Percentiles rank a stretch among this genome's conserved stretches.
Conservation (phyloP, 1,284 basidiomycete species). For the Austropuccinia psidii region DNA sequence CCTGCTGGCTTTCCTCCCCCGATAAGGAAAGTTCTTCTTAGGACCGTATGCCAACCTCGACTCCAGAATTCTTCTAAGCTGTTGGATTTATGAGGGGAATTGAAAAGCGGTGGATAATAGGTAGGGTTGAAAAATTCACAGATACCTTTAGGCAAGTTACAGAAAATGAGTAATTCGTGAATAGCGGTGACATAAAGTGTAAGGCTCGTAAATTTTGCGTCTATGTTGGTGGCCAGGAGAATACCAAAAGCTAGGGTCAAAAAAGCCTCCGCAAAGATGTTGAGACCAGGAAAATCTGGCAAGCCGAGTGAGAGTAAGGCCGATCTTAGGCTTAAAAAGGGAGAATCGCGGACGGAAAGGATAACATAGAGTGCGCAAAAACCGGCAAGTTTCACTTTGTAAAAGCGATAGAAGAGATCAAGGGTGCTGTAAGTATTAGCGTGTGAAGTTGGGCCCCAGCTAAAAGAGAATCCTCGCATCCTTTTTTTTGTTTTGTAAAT, state of each 20-base stretch:
- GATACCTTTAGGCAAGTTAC: background rate
- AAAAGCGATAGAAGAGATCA: background rate
- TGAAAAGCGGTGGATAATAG: background rate
- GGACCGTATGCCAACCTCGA: background rate
- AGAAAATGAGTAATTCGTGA: background rate
- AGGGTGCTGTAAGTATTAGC: background rate
- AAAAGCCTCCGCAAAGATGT: background rate
- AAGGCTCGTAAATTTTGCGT: background rate
- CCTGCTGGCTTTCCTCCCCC: background rate
- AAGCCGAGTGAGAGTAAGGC: background rate
- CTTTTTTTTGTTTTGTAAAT: too few species aligned
- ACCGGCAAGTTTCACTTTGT: background rate
- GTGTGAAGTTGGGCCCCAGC: background rate
- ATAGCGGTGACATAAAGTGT: background rate
- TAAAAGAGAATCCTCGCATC: background rate
- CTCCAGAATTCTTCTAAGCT: background rate
- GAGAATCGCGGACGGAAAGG: background rate
- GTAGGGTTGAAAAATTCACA: background rate
- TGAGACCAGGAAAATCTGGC: slow-evolving; percentile 1
- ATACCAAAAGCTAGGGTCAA: background rate
- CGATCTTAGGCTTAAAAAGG: background rate
- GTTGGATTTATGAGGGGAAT: background rate
- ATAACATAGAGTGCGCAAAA: background rate
- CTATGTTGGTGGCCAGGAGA: background rate
- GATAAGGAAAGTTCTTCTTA: background rate